Conservation (phyloP, 2,329 filamentous ascomycete genomes). For the Verticillium tricorpus region DNA sequence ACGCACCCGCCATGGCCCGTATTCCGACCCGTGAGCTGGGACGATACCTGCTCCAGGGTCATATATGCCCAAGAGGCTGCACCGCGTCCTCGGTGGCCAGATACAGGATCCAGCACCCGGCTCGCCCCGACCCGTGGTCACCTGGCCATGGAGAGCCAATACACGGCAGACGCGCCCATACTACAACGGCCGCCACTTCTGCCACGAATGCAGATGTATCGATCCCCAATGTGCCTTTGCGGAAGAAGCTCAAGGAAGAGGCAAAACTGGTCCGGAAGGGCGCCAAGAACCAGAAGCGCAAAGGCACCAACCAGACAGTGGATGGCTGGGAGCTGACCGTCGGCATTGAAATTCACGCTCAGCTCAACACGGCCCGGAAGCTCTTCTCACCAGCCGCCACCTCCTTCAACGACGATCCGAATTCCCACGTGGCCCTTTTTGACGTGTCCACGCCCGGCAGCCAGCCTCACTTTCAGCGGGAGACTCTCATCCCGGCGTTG, state of each 20-base stretch:
- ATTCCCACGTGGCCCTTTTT: conserved; percentile 84
- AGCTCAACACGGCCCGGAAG: conserved; percentile 84
- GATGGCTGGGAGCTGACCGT: conserved; percentile 88
- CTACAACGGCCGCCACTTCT: conserved; percentile 12
- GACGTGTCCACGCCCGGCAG: conserved; percentile 86
- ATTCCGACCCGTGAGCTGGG: conserved; percentile 39
- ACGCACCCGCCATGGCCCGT: conserved; percentile 34
- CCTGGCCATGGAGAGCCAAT: neutral
- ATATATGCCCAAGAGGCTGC: conserved; percentile 37
- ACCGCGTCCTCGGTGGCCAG: conserved; percentile 15
- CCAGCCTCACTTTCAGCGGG: conserved; percentile 80
- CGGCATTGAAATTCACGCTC: conserved; percentile 95
- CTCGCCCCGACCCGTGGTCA: conserved; percentile 8
- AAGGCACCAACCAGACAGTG: conserved; percentile 45
- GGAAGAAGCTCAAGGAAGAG: conserved; percentile 70
- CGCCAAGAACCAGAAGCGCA: conserved; percentile 42
- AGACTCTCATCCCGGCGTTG: conserved; percentile 81
- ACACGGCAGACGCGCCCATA: neutral
- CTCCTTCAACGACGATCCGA: conserved; percentile 64
- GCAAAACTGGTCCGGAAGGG: conserved; percentile 67
- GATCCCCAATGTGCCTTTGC: conserved; percentile 44
- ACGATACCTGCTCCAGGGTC: conserved; percentile 44
- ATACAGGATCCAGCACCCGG: neutral
- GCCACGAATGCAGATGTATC: conserved; percentile 17
- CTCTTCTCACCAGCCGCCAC: conserved; percentile 76